Percentiles rank a stretch among this genome's conserved stretches.
These are phyloP conservation scores for Brassica cretica DNA, from an alignment of 345 rosid species.

Conservation along the genomic window DNA sequence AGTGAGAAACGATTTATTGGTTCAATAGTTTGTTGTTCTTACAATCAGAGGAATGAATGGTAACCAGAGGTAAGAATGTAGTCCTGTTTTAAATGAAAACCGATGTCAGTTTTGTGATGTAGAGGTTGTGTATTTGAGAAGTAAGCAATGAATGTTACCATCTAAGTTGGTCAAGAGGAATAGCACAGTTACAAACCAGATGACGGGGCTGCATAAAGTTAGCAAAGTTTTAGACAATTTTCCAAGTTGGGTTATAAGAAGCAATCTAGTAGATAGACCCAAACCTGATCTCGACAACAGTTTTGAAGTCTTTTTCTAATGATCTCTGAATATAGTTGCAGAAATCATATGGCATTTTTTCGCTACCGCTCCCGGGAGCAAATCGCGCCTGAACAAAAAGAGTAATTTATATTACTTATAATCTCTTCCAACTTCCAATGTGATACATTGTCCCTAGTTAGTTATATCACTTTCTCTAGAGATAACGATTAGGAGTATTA, in stretches of 20 bases:
- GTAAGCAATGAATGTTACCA: conserved; percentile 46
- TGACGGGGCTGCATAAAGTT: conserved; percentile 61
- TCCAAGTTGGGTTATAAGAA: neutral
- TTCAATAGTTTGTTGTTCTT: neutral
- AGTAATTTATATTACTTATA: too few relatives aligned
- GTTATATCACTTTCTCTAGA: neutral
- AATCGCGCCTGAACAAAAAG: neutral
- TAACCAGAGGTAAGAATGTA: conserved; percentile 68
- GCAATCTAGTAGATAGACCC: neutral
- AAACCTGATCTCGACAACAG: neutral
- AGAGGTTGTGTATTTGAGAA: neutral
- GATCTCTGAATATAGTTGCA: neutral
- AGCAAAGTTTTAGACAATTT: conserved; percentile 3
- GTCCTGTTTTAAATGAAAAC: conserved; percentile 45
- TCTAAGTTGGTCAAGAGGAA: conserved; percentile 72
- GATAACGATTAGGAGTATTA: neutral
- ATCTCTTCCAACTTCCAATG: neutral
- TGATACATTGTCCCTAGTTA: neutral
- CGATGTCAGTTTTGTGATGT: conserved; percentile 6
- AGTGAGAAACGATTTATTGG: neutral
- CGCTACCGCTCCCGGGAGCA: neutral
- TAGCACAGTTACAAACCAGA: conserved; percentile 60
- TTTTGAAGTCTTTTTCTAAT: neutral
- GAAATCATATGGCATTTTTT: neutral
- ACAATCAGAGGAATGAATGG: conserved; percentile 59